These are phyloP conservation scores for Candida fluviatilis DNA, from an alignment of 805 yeast genomes.

Conservation along the genomic window DNA sequence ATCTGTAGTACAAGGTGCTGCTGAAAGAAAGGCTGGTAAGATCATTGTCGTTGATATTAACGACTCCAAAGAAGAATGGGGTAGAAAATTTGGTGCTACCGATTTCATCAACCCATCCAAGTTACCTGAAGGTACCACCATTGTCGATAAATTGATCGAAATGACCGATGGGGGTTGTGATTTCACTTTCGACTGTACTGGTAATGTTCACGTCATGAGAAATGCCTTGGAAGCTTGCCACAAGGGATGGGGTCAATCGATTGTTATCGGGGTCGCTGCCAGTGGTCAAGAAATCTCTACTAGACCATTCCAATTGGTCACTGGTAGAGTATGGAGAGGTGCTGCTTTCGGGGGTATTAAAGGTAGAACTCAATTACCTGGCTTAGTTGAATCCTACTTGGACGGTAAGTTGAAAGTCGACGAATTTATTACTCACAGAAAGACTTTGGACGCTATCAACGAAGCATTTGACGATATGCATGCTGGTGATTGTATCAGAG, in stretches of 20 bases:
- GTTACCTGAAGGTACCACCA: conserved; percentile 66
- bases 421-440: conserved; percentile 92
- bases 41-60: conserved; percentile 87
- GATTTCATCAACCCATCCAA: conserved; percentile 85
- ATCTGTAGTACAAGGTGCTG: conserved; percentile 94
- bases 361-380: conserved; percentile 94
- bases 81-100: conserved; percentile 87
- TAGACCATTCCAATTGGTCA: conserved; percentile 97
- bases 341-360: conserved; percentile 99
- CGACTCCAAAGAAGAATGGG: conserved; percentile 81
- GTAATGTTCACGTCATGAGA: conserved; percentile 94
- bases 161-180: conserved; percentile 97
- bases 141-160: conserved; percentile 79
- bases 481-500: conserved; percentile 89
- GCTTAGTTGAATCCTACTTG: conserved; percentile 80
- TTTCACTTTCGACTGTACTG: conserved; percentile 96
- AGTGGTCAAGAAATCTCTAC: conserved; percentile 96
- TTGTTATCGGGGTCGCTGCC: conserved; percentile 97
- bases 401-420: conserved; percentile 78
- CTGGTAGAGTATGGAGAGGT: conserved; percentile 98
- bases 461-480: conserved; percentile 93
- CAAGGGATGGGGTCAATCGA: conserved; percentile 98
- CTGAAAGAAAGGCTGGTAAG: conserved; percentile 71
- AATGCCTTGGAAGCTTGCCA: conserved; percentile 95
- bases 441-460: conserved; percentile 72